Evolutionary conservation across 2,329 filamentous ascomycete species (phyloP).

Genomic region (Tolypocladium ophioglossoides): DNA sequence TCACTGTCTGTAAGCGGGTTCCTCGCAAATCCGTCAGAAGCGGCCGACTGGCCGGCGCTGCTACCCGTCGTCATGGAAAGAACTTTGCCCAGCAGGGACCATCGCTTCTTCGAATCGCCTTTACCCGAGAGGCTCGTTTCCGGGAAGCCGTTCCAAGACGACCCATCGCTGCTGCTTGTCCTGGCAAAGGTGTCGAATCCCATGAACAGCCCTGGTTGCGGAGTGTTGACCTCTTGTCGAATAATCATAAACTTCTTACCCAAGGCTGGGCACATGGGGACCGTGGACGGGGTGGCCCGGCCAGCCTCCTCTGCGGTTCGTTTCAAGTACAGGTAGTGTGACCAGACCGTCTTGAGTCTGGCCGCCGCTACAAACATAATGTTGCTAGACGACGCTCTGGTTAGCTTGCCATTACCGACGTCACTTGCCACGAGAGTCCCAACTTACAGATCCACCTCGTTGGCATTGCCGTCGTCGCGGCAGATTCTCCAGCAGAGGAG

Average conservation of each 20-base stretch:
- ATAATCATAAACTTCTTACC: constrained; percentile 83
- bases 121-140: constrained; percentile 16
- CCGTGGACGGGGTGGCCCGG: constrained; percentile 56
- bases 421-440: neutral
- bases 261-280: constrained; percentile 75
- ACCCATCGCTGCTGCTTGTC: constrained; percentile 11
- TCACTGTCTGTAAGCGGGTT: neutral
- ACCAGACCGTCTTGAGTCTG: constrained; percentile 64
- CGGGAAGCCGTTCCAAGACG: constrained; percentile 13
- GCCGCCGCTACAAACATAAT: constrained; percentile 60
- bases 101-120: constrained; percentile 44
- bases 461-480: constrained; percentile 57
- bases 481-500: constrained; percentile 83
- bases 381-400: constrained; percentile 33
- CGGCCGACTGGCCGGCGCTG: neutral
- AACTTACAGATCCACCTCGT: constrained; percentile 57
- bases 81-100: constrained; percentile 55
- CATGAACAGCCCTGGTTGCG: constrained; percentile 36
- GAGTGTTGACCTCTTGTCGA: constrained; percentile 54
- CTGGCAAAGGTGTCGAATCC: constrained; percentile 38
- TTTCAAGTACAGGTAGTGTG: constrained; percentile 67
- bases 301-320: constrained; percentile 49
- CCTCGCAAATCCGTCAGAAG: neutral
- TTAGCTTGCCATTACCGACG: constrained; percentile 10
- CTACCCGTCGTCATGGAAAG: constrained; percentile 29